Percentiles rank a stretch among this genome's conserved stretches.
Conservation (phyloP, 768 basidiomycete species). For the Tulasnella sp. region DNA sequence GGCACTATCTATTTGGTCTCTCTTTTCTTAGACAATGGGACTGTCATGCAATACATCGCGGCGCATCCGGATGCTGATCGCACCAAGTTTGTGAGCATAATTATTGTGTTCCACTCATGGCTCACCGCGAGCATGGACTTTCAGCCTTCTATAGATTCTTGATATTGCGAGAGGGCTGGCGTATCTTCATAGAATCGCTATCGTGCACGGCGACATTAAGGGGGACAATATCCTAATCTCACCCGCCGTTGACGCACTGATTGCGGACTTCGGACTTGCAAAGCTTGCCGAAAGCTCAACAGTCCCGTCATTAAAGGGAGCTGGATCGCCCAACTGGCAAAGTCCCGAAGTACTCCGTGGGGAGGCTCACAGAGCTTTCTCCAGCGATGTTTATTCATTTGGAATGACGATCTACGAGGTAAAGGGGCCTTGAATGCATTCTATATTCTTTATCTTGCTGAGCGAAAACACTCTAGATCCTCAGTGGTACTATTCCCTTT, state of each 20-base stretch:
- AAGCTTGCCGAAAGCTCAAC: background rate
- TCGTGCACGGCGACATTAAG: background rate
- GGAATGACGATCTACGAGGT: constrained; percentile 8
- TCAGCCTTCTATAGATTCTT: background rate
- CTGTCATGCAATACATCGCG: background rate
- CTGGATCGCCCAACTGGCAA: background rate
- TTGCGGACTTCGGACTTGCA: background rate
- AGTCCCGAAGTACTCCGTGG: background rate
- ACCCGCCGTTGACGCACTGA: background rate
- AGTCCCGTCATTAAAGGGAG: background rate
- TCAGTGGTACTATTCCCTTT: background rate
- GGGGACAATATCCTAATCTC: background rate
- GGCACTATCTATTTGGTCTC: background rate
- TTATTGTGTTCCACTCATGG: too few relatives aligned
- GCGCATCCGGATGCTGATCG: background rate
- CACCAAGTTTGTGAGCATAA: background rate
- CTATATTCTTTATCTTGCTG: background rate
- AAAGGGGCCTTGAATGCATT: too few relatives aligned
- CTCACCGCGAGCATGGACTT: too few relatives aligned
- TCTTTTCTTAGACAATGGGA: background rate
- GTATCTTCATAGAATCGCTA: background rate
- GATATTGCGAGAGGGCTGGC: background rate
- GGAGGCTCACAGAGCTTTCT: background rate
- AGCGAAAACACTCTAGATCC: background rate
- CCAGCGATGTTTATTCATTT: background rate